Base-by-base conservation (phyloP, 176 grass and related monocot genomes). In the Raddia distichophylla region DNA sequence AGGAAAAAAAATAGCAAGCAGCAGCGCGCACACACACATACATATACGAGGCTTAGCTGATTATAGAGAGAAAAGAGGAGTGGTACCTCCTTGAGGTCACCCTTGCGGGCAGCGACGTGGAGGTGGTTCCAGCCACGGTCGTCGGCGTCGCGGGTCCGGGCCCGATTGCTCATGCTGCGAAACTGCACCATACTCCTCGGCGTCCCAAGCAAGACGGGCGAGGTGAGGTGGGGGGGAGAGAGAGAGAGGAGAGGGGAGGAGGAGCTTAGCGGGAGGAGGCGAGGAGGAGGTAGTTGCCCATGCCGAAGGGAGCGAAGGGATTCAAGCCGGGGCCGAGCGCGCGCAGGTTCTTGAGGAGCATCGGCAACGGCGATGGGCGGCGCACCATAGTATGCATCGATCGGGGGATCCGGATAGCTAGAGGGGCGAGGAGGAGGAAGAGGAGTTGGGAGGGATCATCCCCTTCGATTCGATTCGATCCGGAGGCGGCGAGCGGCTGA, bases 261-360 rank as follows among this genome's bases (percentile, higher is more conserved):
- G 22, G 53, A 34, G 52, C 34, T 91, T 91, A 98, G 82, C 92
- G 90, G 73, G 92, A 92, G 47, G 77, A 77, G 5, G 60, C 10
- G 43, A 73, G 73, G 17, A 18, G 51, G 14, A 54, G 18, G 86
- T 94, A 94, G 88, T 95, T 98, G 37, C 90, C 92, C 95, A 98
- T 98, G 88, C 90, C 88, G 61, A 77, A 72, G 67, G 92, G 95
- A 6, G 92, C 90, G 6, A 97, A 98, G 73, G 95, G 95, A 98
- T 98, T 98, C 84, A 98, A 81, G 6, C 95, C 92, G 32, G 95
- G 95, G 59, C 95, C 92, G 81, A 98, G 86, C 44, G 72, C 92
- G 60, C 92, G 92, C 55, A 87, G 87, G 66, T 91, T 98, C 84
- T 81, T 87, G 13, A 76, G 89, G 73, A 90, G 73, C 82, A 71